A percentile compares a stretch with the other conserved stretches of the same genome.
Conservation (phyloP, 2,329 filamentous ascomycete species). For the Incumbomyces lentus region DNA sequence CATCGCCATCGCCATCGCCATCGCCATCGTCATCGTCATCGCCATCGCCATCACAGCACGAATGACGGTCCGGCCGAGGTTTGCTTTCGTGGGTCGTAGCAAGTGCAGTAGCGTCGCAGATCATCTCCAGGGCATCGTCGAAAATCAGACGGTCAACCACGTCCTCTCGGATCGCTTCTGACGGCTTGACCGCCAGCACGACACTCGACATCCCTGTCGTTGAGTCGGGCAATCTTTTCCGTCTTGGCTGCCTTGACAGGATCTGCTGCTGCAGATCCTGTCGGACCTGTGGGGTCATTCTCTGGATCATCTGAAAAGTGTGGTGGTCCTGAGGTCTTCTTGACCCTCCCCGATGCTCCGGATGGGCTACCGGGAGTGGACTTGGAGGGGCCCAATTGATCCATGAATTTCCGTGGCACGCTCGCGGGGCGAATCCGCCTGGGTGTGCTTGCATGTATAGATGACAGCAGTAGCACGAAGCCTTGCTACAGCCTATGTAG, state of each 20-base stretch:
- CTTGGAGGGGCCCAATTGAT: slow-evolving; percentile 24
- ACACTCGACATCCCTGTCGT: slow-evolving; percentile 12
- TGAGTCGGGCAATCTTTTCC: slow-evolving; percentile 9
- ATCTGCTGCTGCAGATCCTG: slow-evolving; percentile 11
- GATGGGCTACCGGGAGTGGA: slow-evolving; percentile 2
- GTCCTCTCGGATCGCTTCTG: no score
- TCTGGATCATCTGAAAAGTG: slow-evolving; percentile 10
- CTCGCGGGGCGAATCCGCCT: slow-evolving; percentile 21
- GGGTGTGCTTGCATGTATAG: slow-evolving; percentile 25
- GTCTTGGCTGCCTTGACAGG: slow-evolving; percentile 7
- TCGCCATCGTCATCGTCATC: no score
- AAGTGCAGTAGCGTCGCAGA: no score
- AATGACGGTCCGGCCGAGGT: no score
- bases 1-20: no score
- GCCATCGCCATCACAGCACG: no score
- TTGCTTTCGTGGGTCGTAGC: no score
- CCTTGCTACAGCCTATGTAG: slow-evolving; percentile 44
- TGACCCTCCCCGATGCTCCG: neutral
- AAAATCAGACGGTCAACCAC: no score
- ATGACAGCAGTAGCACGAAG: slow-evolving; percentile 41
- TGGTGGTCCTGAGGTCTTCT: slow-evolving; percentile 11
- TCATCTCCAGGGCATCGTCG: no score
- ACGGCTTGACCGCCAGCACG: neutral
- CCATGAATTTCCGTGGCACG: slow-evolving; percentile 24
- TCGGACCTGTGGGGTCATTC: slow-evolving; percentile 9